Conservation (phyloP, 225 moss, liverwort and hornwort species). For the Marchantia polymorpha region DNA sequence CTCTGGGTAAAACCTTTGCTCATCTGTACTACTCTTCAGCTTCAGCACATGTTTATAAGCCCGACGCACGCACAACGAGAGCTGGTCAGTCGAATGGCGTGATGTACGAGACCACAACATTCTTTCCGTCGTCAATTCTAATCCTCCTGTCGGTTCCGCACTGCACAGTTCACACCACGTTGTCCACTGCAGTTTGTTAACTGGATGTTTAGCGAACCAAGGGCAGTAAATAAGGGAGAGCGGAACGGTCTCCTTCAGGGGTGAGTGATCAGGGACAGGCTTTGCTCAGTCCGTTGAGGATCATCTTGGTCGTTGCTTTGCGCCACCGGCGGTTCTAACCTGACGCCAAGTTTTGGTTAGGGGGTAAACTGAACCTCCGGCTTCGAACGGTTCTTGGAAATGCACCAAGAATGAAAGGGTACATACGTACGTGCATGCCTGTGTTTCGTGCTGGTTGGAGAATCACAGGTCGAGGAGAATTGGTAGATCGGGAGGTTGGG, state of each 20-base stretch:
- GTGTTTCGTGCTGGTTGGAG: background rate
- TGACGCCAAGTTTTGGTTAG: background rate
- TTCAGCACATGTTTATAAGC: too few species aligned
- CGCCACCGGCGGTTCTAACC: too few species aligned
- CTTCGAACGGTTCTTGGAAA: background rate
- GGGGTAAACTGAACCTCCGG: background rate
- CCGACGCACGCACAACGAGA: too few species aligned
- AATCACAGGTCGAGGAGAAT: background rate
- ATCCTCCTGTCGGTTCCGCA: background rate
- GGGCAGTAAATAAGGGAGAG: background rate
- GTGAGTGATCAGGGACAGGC: background rate
- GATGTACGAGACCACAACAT: too few species aligned
- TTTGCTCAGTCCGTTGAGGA: background rate
- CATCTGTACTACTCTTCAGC: too few species aligned
- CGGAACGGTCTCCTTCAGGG: background rate
- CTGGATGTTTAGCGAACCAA: background rate
- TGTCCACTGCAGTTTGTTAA: too few species aligned
- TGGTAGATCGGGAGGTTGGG: background rate
- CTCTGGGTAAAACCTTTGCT: too few species aligned
- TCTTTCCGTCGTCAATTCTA: too few species aligned
- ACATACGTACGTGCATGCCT: background rate
- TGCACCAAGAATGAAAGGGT: background rate
- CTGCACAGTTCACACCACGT: constrained; percentile 8
- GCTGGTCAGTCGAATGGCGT: too few species aligned
- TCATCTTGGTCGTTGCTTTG: too few species aligned